Evolutionary conservation across 1,139 yeast species (phyloP).

Genomic region (Blastobotrys illinoisensis): DNA sequence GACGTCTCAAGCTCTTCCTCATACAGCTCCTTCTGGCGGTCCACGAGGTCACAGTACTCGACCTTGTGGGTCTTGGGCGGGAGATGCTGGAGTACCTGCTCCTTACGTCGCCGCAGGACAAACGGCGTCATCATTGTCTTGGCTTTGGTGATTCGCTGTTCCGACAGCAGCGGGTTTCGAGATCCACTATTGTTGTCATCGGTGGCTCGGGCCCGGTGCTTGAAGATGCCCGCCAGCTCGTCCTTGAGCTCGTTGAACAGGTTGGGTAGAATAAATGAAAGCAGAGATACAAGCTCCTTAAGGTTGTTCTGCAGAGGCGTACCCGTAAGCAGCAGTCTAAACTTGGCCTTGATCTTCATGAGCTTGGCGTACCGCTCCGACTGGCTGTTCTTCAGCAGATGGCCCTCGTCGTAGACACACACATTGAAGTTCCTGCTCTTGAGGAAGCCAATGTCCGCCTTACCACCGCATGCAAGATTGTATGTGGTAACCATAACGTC

Average conservation of each 20-base stretch:
- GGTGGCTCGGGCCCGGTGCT: slow-evolving; percentile 71
- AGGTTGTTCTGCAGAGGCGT: slow-evolving; percentile 94
- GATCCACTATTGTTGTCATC: slow-evolving; percentile 36
- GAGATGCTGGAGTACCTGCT: slow-evolving; percentile 81
- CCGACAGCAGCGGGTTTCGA: slow-evolving; percentile 77
- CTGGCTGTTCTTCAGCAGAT: slow-evolving; percentile 83
- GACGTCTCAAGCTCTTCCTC: slow-evolving; percentile 49
- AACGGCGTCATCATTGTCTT: slow-evolving; percentile 98
- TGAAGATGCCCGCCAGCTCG: slow-evolving; percentile 74
- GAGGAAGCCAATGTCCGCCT: slow-evolving; percentile 74
- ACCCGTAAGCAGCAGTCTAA: slow-evolving; percentile 85
- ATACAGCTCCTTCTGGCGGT: slow-evolving; percentile 57
- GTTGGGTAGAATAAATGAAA: slow-evolving; percentile 85
- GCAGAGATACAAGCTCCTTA: slow-evolving; percentile 79
- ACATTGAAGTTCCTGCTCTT: slow-evolving; percentile 72
- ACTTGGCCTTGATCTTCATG: slow-evolving; percentile 75
- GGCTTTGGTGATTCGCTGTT: slow-evolving; percentile 88
- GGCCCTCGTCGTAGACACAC: slow-evolving; percentile 96
- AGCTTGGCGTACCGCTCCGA: slow-evolving; percentile 82
- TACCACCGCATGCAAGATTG: slow-evolving; percentile 81
- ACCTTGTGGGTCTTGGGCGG: slow-evolving; percentile 69
- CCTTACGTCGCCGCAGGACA: slow-evolving; percentile 84
- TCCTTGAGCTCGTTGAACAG: slow-evolving; percentile 77
- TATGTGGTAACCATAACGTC: slow-evolving; percentile 95
- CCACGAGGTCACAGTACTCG: slow-evolving; percentile 58